Base-by-base conservation (phyloP, 352 stramenopile genomes). In the Achlya hypogyna region DNA sequence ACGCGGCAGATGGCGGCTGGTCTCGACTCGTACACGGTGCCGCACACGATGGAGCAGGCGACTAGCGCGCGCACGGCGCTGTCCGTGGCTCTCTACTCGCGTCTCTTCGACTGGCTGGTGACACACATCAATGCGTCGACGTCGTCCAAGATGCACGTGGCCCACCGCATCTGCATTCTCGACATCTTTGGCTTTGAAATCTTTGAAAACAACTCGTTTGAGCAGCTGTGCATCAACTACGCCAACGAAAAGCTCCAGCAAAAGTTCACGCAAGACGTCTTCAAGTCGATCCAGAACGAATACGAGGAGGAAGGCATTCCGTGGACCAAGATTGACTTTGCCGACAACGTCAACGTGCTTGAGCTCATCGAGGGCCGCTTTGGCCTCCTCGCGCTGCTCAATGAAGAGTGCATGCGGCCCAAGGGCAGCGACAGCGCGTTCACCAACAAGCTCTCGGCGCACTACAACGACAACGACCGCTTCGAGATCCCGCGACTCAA, bases 141-240 rank as follows among this genome's bases (percentile, higher is more conserved):
- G 25, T 35, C 54, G 35, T 68, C 45, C 40, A 68, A 71, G 29
- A 67, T 67, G 60, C 60, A 67, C 43, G 60, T 67, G 4, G n/a
- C 28, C 32, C 60, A 67, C 27, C 60, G 60, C 18, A 67, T 67
- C 23, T 67, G 67, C 72, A 93, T 98, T 51, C 71, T 98, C 25
- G 96, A 99, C 83, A 98, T 99, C 71, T 99, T 98, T 80, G 96
- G 96, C 5, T 99, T 99, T 78, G 96, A 99, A 75, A 97, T 96
- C 35, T 98, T 98, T 64, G 84, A 97, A 53, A 87, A 85, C 62
- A 98, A 98, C 77, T 97, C 87, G 49, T 98, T 98, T 74, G 94
- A 98, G 72, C 93, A 98, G 69, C 68, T 97, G 23, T 98, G 93
- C 59, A 98, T 98, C 74, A 98, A 98, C 74, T 98, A 97, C 73